phyloP scores from a whole-genome alignment of 805 yeast species.

The Metschnikowia rubicola region DNA sequence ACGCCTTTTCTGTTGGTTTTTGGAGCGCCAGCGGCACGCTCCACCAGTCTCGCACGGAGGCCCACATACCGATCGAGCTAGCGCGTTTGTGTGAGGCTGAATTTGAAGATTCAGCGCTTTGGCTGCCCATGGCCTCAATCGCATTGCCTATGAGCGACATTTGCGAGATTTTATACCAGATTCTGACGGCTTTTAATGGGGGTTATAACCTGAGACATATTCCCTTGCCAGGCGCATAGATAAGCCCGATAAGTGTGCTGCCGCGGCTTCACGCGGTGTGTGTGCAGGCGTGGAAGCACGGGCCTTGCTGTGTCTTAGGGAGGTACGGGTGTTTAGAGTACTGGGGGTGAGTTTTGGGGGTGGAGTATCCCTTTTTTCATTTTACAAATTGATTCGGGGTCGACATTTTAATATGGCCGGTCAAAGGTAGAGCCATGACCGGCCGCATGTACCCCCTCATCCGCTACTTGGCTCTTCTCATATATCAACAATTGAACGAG shows the following conservation, averaged over 20 bases:
- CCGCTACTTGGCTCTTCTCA: too few species aligned
- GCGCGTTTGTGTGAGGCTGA: background rate
- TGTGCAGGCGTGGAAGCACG: background rate
- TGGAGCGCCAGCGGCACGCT: constrained; percentile 22
- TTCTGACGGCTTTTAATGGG: background rate
- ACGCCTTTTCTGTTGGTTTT: constrained; percentile 14
- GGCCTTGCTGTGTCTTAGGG: too few species aligned
- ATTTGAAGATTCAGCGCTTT: background rate
- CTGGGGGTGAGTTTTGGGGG: too few species aligned
- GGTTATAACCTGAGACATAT: too few species aligned
- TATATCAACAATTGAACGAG: too few species aligned
- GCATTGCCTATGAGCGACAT: constrained; percentile 18
- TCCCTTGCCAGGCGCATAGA: background rate
- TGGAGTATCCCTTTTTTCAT: too few species aligned
- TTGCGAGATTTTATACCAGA: background rate
- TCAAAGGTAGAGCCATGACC: too few species aligned
- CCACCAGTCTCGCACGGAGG: constrained; percentile 41
- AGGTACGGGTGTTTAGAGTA: too few species aligned
- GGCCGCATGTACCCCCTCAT: too few species aligned
- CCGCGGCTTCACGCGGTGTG: background rate
- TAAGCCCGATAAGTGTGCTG: constrained; percentile 4
- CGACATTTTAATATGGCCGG: too few species aligned
- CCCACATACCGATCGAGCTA: constrained; percentile 23
- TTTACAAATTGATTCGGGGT: too few species aligned
- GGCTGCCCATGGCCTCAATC: constrained; percentile 27